Evolutionary conservation across 129 eudicot genomes (phyloP).

Genomic region (Pittosporum tobira): DNA sequence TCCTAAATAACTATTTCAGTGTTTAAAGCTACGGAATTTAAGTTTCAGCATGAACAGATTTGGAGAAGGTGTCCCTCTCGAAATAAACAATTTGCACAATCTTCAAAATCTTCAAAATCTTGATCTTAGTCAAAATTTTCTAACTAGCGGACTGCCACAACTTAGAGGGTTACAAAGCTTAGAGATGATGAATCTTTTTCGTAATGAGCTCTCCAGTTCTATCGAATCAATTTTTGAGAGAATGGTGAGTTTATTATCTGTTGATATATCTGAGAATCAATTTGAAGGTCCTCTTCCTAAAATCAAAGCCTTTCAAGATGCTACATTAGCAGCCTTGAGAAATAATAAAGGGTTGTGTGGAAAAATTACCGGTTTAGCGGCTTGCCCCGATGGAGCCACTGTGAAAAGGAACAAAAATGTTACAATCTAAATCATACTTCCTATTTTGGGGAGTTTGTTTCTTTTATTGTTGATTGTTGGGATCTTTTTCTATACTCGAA

Average conservation of each 20-base stretch:
- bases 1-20: slow-evolving; percentile 16
- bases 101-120: too few relatives aligned
- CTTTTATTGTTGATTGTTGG: neutral
- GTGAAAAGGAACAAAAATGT: neutral
- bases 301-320: slow-evolving; percentile 22
- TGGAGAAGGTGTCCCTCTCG: slow-evolving; percentile 16
- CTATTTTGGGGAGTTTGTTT: slow-evolving; percentile 8
- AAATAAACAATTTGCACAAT: slow-evolving; percentile 17
- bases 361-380: slow-evolving; percentile 21
- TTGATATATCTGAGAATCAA: slow-evolving; percentile 30
- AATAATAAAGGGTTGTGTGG: too few relatives aligned
- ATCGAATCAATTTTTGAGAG: slow-evolving; percentile 18
- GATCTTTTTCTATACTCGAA: slow-evolving; percentile 4
- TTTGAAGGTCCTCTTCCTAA: slow-evolving; percentile 32
- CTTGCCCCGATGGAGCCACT: slow-evolving; percentile 13
- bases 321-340: slow-evolving; percentile 24
- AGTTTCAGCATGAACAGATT: slow-evolving; percentile 27
- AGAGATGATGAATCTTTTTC: slow-evolving; percentile 29
- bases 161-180: slow-evolving; percentile 16
- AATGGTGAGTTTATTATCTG: slow-evolving; percentile 13
- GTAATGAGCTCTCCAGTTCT: slow-evolving; percentile 24
- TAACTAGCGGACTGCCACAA: slow-evolving; percentile 23
- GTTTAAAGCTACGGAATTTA: slow-evolving; percentile 11
- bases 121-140: slow-evolving; percentile 32
- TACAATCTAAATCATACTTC: neutral